phyloP scores from a whole-genome alignment of 352 stramenopile genomes.

The Phytophthora vignae region DNA sequence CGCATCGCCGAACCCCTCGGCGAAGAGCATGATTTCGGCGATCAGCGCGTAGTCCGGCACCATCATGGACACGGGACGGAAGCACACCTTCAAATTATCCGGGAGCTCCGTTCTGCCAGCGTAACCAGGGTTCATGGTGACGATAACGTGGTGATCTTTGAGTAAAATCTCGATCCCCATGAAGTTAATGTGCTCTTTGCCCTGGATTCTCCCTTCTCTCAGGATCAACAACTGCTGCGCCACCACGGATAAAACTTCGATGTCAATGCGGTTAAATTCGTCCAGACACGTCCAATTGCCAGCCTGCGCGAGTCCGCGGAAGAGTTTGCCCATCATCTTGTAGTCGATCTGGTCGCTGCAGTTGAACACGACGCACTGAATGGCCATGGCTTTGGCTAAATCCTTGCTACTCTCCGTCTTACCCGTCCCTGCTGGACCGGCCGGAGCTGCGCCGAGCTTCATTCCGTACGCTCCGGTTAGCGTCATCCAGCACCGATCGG shows the following conservation, averaged over 20 bases:
- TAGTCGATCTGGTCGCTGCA: conserved; percentile 97
- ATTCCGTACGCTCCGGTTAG: conserved; percentile 94
- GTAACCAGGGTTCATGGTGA: conserved; percentile 98
- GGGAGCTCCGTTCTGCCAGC: conserved; percentile 96
- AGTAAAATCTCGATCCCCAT: conserved; percentile 96
- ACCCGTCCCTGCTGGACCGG: conserved; percentile 94
- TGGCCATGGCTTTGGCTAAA: conserved; percentile 93
- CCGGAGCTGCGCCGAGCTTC: conserved; percentile 93
- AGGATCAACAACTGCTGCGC: conserved; percentile 90
- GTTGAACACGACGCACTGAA: conserved; percentile 97
- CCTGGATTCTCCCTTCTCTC: conserved; percentile 79
- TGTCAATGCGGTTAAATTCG: conserved; percentile 96
- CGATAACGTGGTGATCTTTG: conserved; percentile 97
- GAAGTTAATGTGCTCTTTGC: conserved; percentile 94
- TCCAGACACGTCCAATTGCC: conserved; percentile 93
- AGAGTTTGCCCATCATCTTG: conserved; percentile 98
- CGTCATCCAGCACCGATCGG: conserved; percentile 97
- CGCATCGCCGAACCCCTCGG: conserved; percentile 95
- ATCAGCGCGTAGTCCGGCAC: conserved; percentile 96
- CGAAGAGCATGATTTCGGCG: conserved; percentile 97
- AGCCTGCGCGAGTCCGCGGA: conserved; percentile 92
- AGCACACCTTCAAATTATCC: conserved; percentile 97
- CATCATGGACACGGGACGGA: conserved; percentile 97
- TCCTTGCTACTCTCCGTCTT: conserved; percentile 98
- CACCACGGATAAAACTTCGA: conserved; percentile 95